Conservation (phyloP, 306 rosid genomes). For the Albizia julibrissin region DNA sequence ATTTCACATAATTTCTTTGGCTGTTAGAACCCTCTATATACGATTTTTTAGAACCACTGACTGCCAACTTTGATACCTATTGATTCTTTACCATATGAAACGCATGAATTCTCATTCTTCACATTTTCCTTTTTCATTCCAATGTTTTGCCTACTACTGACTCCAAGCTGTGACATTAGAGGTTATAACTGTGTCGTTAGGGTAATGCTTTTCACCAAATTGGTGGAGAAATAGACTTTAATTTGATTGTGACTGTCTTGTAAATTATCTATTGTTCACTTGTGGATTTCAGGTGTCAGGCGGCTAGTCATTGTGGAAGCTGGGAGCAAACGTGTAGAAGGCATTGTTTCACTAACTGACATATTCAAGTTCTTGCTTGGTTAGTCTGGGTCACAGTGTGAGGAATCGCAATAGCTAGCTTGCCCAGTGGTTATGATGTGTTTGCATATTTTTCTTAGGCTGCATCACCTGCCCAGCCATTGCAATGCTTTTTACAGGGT, state of each 20-base stretch:
- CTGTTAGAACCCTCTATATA: not conserved
- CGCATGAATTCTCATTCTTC: not conserved
- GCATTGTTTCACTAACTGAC: slow-evolving; percentile 79
- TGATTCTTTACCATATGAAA: not conserved
- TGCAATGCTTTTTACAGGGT: slow-evolving; percentile 39
- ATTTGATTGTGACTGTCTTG: slow-evolving; percentile 6
- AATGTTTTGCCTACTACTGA: not conserved
- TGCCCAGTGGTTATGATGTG: slow-evolving; percentile 32
- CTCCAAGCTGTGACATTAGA: not conserved
- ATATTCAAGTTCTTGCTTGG: slow-evolving; percentile 82
- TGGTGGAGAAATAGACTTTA: not conserved
- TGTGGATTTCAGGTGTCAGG: slow-evolving; percentile 68
- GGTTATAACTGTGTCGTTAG: not conserved
- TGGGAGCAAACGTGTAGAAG: slow-evolving; percentile 93
- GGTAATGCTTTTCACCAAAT: not conserved
- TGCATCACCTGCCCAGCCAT: slow-evolving; percentile 34
- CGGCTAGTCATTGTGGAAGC: slow-evolving; percentile 93
- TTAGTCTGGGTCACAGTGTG: slow-evolving; percentile 39
- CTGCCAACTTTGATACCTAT: not conserved
- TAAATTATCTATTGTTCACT: slow-evolving; percentile 7
- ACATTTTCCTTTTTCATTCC: not conserved
- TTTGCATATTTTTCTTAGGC: slow-evolving; percentile 29
- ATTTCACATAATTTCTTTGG: not conserved
- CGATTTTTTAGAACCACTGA: not conserved
- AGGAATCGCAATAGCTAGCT: slow-evolving; percentile 33